Evolutionary conservation across 1,284 basidiomycete species (phyloP).

Genomic region (Rhodotorula sp.): DNA sequence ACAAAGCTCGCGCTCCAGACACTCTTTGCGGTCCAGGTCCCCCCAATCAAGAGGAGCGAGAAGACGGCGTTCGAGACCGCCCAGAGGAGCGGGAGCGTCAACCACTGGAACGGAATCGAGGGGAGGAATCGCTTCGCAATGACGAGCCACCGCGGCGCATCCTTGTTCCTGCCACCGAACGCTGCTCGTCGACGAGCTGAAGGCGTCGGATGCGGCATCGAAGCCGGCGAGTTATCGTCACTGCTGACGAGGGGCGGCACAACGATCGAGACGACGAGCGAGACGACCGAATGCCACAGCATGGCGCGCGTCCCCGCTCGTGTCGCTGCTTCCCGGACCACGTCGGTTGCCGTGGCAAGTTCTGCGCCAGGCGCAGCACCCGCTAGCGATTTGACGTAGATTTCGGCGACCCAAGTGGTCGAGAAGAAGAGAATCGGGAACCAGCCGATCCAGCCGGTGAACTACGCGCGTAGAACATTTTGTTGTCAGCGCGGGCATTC

Average conservation of each 20-base stretch:
- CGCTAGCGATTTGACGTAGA: slow-evolving; percentile 66
- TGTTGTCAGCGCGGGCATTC: background rate
- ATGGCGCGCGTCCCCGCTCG: slow-evolving; percentile 74
- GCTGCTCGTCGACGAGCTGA: too few species aligned
- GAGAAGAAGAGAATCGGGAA: slow-evolving; percentile 74
- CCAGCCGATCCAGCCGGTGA: slow-evolving; percentile 58
- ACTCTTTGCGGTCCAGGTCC: slow-evolving; percentile 50
- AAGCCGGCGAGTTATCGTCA: slow-evolving; percentile 12
- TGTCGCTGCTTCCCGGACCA: slow-evolving; percentile 44
- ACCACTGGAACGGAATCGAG: slow-evolving; percentile 47
- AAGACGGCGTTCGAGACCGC: slow-evolving; percentile 76
- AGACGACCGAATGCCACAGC: slow-evolving; percentile 70
- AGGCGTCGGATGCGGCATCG: slow-evolving; percentile 31
- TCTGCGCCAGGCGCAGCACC: slow-evolving; percentile 73
- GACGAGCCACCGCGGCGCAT: background rate
- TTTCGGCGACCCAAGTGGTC: slow-evolving; percentile 70
- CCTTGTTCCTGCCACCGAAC: background rate
- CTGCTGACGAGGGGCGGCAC: slow-evolving; percentile 66
- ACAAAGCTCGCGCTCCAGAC: slow-evolving; percentile 53
- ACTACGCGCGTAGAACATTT: slow-evolving; percentile 56
- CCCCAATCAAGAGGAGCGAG: slow-evolving; percentile 54
- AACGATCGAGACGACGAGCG: slow-evolving; percentile 66
- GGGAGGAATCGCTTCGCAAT: slow-evolving; percentile 14
- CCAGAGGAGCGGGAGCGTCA: slow-evolving; percentile 73
- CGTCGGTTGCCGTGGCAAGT: slow-evolving; percentile 14